Evolutionary conservation across 169 alveolate genomes (phyloP), one percentile per base, ranked within the genome.

Genomic region (Plasmodium fragile): DNA sequence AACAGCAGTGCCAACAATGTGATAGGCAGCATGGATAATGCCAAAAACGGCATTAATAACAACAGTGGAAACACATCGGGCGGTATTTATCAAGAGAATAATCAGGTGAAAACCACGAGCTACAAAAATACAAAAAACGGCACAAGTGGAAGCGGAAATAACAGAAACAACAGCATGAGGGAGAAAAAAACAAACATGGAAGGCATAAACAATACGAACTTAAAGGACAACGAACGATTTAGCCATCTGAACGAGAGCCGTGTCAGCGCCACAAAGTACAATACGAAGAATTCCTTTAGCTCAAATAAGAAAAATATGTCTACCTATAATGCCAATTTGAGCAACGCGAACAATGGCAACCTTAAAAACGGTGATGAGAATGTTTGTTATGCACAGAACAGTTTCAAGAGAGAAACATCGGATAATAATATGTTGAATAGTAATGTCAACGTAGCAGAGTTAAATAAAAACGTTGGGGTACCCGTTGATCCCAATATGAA

Each of bases 171-270:
- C 30, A 65, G 75, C 71, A n/a, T 32, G 22, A 87, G 81, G 49
- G 93, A 78, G 34, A 87, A 65, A 52, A 59, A 80, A 52, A 53
- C 69, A 28, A 43, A 34, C 36, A n/a, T 41, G 10, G 93, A 87
- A 78, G 65, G 73, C 6, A 3, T 53, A 41, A 78, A 36, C 49
- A 84, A 34, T 52, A 71, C 16, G 45, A 39, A 3, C 52, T 5
- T 78, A 65, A 87, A 78, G 43, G 81, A 53, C 5, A 78, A 65
- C 69, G 83, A 73, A 30, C 83, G 93, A 87, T 87, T 39, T 87
- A 87, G 30, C 18, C 43, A 87, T 70, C 28, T 77, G 4, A 39
- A 87, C 65, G 93, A 87, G 10, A 87, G 41, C 72, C 81, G 71
- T 78, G 52, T 16, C 45, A 87, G 71, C 32, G 78, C 25, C 71